A percentile compares a stretch with the other conserved stretches of the same genome.
Conservation (phyloP, 1,139 yeast genomes). For the Candida tropicalis region DNA sequence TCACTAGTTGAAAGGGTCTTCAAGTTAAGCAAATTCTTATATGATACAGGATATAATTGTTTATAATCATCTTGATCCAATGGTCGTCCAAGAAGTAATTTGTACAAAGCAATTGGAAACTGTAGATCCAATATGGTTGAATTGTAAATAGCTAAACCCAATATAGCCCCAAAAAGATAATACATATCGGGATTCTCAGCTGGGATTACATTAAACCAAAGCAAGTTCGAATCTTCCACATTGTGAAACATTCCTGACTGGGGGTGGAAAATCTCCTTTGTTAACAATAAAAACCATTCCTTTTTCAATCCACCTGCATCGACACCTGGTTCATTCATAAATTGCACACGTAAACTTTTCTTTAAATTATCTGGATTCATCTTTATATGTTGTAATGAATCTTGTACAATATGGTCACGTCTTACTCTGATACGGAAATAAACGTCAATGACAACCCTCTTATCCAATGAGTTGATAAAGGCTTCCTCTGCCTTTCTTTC, state of each 20-base stretch:
- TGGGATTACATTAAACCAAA: slow-evolving; percentile 71
- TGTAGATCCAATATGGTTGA: slow-evolving; percentile 81
- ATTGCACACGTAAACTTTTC: slow-evolving; percentile 76
- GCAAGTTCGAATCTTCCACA: slow-evolving; percentile 67
- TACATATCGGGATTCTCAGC: slow-evolving; percentile 56
- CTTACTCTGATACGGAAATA: slow-evolving; percentile 69
- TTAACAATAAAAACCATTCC: slow-evolving; percentile 85
- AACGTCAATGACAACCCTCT: slow-evolving; percentile 62
- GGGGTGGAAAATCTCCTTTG: slow-evolving; percentile 69
- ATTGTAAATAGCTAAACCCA: slow-evolving; percentile 90
- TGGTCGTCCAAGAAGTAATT: slow-evolving; percentile 62
- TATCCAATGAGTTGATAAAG: slow-evolving; percentile 71
- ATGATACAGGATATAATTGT: slow-evolving; percentile 69
- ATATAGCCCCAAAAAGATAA: slow-evolving; percentile 77
- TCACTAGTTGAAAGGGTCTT: slow-evolving; percentile 41
- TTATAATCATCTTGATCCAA: slow-evolving; percentile 64
- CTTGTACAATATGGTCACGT: slow-evolving; percentile 67
- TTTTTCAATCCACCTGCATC: slow-evolving; percentile 94
- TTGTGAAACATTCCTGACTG: slow-evolving; percentile 61
- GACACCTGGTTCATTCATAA: slow-evolving; percentile 84
- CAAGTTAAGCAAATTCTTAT: slow-evolving; percentile 57
- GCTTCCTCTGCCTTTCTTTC: slow-evolving; percentile 90
- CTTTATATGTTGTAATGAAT: slow-evolving; percentile 71
- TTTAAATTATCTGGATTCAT: slow-evolving; percentile 62
- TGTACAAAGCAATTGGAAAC: slow-evolving; percentile 77